Evolutionary conservation across 306 rosid genomes (phyloP), one percentile per base, ranked within the genome.

Genomic region (Cicer yamashitae): DNA sequence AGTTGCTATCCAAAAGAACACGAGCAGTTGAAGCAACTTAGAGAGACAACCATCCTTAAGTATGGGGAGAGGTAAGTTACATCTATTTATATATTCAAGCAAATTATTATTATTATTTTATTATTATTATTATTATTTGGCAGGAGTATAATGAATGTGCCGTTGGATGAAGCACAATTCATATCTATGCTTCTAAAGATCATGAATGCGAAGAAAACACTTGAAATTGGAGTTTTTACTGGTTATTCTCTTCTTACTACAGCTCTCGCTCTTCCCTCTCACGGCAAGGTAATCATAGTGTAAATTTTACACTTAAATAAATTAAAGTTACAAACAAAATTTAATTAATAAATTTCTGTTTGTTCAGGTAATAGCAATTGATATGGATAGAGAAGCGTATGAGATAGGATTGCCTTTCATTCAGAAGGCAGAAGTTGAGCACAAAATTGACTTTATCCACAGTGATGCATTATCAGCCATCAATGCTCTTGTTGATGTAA

Each of bases 181-280:
- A 54, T 88, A 3, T 81, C 89, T 5, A 81, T 90, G 83, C 73
- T 90, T 71, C 53, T 90, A 2, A 87, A 84, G 66, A 17, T 83
- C 11, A 84, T 85, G 83, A 90, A 90, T 10, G 91, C 92, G 0
- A 82, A 85, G 57, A 90, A 86, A 57, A 90, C 96, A 6, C 4
- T 90, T 1, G 96, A 90, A 44, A 17, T 88, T 6, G 91, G 92
- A 48, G 92, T 90, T 3, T 90, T 86, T 64, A 86, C 92, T 10
- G 92, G 91, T 7, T 90, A 90, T 47, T 90, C 96, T 53, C 91
- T 90, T 77, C 96, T 90, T 41, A 11, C 85, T 6, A 85, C 89
- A 2, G 93, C 93, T 81, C 87, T 83, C 10, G 88, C 96, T 7
- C 79, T 90, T 8, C 91, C 92, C 22, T 22, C 30, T 7, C 79